A percentile compares a stretch with the other conserved stretches of the same genome.
phyloP scores from a whole-genome alignment of 768 basidiomycete genomes.

The Collybiopsis confluens region DNA sequence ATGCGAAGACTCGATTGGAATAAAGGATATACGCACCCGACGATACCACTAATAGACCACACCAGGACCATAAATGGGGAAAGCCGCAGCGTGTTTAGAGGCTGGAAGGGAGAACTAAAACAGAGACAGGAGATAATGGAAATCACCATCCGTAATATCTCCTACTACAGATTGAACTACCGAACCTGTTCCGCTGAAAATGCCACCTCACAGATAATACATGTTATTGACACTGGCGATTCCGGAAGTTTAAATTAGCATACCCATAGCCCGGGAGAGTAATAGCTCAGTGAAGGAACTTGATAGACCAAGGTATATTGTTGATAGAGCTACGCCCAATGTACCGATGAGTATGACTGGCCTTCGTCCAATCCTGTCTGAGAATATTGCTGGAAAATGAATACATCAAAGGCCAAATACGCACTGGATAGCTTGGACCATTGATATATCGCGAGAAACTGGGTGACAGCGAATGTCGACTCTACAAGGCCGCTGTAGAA shows the following conservation, averaged over 20 bases:
- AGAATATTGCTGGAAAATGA: neutral
- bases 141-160: constrained; percentile 51
- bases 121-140: too few relatives aligned
- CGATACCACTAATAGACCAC: constrained; percentile 56
- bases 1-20: too few relatives aligned
- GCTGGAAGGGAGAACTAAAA: too few relatives aligned
- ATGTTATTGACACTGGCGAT: neutral
- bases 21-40: constrained; percentile 51
- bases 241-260: neutral
- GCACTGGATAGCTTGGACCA: constrained; percentile 59
- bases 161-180: constrained; percentile 62
- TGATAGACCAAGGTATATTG: constrained; percentile 52
- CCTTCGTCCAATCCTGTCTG: constrained; percentile 60
- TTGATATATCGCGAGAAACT: constrained; percentile 59
- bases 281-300: constrained; percentile 44
- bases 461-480: constrained; percentile 57
- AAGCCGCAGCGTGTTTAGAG: constrained; percentile 55
- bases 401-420: too few relatives aligned
- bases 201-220: constrained; percentile 46
- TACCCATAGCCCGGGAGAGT: constrained; percentile 46
- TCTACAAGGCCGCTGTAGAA: constrained; percentile 74
- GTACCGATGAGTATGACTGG: constrained; percentile 58
- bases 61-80: constrained; percentile 57
- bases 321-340: constrained; percentile 45
- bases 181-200: constrained; percentile 58